Evolutionary conservation across 139 green algal species (phyloP), one percentile per base, ranked within the genome.

Genomic region (Chlamydomonas incerta): DNA sequence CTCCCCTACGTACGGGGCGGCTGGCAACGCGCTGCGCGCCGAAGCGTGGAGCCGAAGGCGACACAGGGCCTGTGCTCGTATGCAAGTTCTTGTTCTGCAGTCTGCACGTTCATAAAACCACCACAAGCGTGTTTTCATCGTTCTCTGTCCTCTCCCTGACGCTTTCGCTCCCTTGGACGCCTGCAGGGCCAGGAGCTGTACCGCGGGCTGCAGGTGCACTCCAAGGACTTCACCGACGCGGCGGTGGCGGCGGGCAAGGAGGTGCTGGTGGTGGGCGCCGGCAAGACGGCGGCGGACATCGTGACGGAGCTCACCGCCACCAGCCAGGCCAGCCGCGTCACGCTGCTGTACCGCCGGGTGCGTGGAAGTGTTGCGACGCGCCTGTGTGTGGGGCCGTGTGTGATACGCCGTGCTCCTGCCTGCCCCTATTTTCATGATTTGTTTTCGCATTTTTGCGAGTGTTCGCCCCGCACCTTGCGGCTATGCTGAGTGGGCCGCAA

Each of bases 271-370:
- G 80, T 85, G 47, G 80, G 80, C 4, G 80, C 52, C 28, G 80
- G 80, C 67, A 86, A 86, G 80, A 86, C 80, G 28, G 80, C 80
- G 35, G 68, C 60, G 34, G 80, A 86, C 52, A 71, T 86, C 17
- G 57, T 86, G 1, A 79, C 68, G 34, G 80, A 86, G 68, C 80
- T 86, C 26, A 79, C 68, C 20, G 80, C 80, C 50, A 86, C 80
- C 24, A 33, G 33, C 26, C 31, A 13, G 5, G 80, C 80, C 6
- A 52, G 52, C 26, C 41, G 15, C 11, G 80, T 86, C 6, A 86
- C 50, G 68, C 67, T 86, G 80, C 68, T 86, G 67, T 86, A 86
- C 68, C 52, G 80, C 33, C 58, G 80, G 52, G 80, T 86, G 65
- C 29, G 79, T 21, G n/a, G n/a, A 6, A 4, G 28, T n/a, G n/a